These are phyloP conservation scores for Rutstroemia sp. DNA, from an alignment of 2,329 filamentous ascomycete species.

Conservation along the genomic window DNA sequence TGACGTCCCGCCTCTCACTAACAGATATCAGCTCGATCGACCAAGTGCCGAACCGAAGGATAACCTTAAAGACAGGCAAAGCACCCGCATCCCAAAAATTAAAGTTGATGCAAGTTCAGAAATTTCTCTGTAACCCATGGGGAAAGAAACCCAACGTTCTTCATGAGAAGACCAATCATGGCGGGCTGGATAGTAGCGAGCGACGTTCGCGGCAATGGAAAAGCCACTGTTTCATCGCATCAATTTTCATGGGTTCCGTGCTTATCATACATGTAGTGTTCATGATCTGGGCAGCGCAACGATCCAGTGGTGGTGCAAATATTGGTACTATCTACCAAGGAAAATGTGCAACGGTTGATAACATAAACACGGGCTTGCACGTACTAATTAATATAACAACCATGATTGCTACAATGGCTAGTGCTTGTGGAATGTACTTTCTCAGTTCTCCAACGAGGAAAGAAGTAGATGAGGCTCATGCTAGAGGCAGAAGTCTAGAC, in stretches of 20 bases:
- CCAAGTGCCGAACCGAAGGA: not conserved
- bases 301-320: slow-evolving; percentile 5
- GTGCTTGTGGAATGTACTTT: slow-evolving; percentile 41
- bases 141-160: not conserved
- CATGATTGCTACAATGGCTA: slow-evolving; percentile 38
- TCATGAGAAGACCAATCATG: not conserved
- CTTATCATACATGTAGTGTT: slow-evolving; percentile 17
- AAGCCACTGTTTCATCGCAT: not conserved
- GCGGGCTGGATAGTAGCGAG: not conserved
- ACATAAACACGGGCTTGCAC: slow-evolving; percentile 30
- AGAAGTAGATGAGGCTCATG: slow-evolving; percentile 43
- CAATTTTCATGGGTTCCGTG: slow-evolving; percentile 5
- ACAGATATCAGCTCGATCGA: not conserved
- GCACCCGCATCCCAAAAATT: not conserved
- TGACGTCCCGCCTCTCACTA: not conserved
- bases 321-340: slow-evolving; percentile 9
- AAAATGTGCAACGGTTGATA: slow-evolving; percentile 11
- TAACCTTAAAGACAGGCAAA: not conserved
- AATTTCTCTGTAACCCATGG: not conserved
- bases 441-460: slow-evolving; percentile 41
- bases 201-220: not conserved
- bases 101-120: not conserved
- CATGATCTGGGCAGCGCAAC: slow-evolving; percentile 14
- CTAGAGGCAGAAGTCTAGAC: slow-evolving; percentile 33
- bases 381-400: slow-evolving; percentile 41